Conservation (phyloP, 805 yeast genomes). For the Starmerella etchellsii region DNA sequence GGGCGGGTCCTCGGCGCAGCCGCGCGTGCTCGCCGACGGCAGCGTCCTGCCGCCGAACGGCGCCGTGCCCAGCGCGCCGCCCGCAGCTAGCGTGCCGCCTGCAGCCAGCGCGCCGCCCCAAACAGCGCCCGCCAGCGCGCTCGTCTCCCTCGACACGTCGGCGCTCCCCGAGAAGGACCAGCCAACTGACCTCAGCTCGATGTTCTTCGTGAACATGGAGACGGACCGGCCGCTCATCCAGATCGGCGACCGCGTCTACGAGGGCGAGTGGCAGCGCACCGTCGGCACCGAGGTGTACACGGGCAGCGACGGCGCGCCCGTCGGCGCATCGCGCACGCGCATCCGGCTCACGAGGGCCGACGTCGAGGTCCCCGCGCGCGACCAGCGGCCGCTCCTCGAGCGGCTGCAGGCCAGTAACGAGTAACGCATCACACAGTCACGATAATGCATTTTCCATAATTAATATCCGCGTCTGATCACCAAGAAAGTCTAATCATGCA, state of each 20-base stretch:
- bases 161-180: constrained; percentile 10
- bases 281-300: constrained; percentile 61
- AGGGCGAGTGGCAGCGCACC: constrained; percentile 62
- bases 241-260: constrained; percentile 46
- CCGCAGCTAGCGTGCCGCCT: neutral
- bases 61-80: neutral
- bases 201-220: constrained; percentile 47
- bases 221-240: constrained; percentile 43
- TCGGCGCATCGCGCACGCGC: constrained; percentile 23
- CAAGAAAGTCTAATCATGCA: too few relatives aligned
- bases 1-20: too few relatives aligned
- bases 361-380: constrained; percentile 4
- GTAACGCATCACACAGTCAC: too few relatives aligned
- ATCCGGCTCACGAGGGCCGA: constrained; percentile 20
- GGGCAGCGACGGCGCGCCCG: constrained; percentile 22
- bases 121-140: constrained; percentile 20
- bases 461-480: too few relatives aligned
- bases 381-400: constrained; percentile 6
- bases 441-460: too few relatives aligned
- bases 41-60: neutral
- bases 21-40: constrained; percentile 2
- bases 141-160: constrained; percentile 40
- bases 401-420: constrained; percentile 1
- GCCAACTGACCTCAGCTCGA: constrained; percentile 6
- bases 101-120: neutral